phyloP scores from a whole-genome alignment of 1,284 basidiomycete species.

The Leccinum solheimii region DNA sequence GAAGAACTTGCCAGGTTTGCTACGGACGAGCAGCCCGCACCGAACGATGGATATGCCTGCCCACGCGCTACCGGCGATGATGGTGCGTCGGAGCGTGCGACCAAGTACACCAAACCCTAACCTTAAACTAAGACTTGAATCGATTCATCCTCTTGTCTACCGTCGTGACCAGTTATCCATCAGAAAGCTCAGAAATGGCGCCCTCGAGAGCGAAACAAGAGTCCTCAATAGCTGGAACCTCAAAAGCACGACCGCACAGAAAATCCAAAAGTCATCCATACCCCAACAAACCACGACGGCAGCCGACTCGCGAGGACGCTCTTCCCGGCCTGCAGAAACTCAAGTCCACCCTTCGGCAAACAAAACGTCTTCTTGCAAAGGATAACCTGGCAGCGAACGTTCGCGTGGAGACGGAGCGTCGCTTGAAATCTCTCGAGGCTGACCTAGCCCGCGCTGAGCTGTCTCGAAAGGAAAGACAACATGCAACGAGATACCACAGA shows the following conservation, averaged over 20 bases:
- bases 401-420: conserved; percentile 74
- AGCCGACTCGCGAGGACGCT: conserved; percentile 18
- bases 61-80: background rate
- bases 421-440: conserved; percentile 69
- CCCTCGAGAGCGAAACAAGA: conserved; percentile 15
- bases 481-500: conserved; percentile 79
- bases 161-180: background rate
- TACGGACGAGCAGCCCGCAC: background rate
- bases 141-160: background rate
- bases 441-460: conserved; percentile 68
- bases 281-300: conserved; percentile 21
- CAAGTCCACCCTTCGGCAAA: conserved; percentile 78
- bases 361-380: conserved; percentile 77
- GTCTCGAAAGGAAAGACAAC: conserved; percentile 64
- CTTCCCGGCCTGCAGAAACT: conserved; percentile 73
- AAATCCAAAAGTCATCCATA: conserved; percentile 18
- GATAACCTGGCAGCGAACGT: conserved; percentile 78
- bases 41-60: background rate
- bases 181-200: conserved; percentile 13
- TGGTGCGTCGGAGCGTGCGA: background rate
- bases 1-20: background rate
- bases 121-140: background rate
- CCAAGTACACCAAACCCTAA: background rate
- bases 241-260: conserved; percentile 20
- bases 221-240: conserved; percentile 12